phyloP scores from a whole-genome alignment of 1,284 basidiomycete genomes.

The Cryptococcus amylolentus region DNA sequence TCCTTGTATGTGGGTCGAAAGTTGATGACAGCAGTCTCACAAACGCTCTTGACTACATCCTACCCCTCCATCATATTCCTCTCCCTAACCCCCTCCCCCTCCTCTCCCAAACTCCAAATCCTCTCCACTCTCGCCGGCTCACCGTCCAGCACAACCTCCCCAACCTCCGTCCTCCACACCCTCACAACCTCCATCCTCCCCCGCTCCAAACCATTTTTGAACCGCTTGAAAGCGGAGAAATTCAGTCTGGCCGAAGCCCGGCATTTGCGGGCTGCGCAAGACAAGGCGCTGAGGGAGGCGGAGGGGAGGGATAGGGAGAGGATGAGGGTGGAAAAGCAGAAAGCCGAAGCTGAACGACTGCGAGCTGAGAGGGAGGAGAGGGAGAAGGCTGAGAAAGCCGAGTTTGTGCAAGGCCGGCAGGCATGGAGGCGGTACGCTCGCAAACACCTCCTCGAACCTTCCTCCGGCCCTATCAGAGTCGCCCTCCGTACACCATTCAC shows the following conservation, averaged over 20 bases:
- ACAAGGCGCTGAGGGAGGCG: conserved; percentile 68
- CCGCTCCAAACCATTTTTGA: conserved; percentile 70
- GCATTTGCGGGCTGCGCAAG: conserved; percentile 72
- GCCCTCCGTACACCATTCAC: conserved; percentile 38
- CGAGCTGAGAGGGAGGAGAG: conserved; percentile 21
- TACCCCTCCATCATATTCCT: conserved; percentile 90
- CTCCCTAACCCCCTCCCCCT: conserved; percentile 57
- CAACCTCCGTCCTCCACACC: conserved; percentile 62
- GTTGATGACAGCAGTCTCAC: conserved; percentile 57
- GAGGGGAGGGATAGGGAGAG: conserved; percentile 64
- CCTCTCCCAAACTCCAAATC: conserved; percentile 62
- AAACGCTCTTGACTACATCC: conserved; percentile 81
- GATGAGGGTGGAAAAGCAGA: conserved; percentile 22
- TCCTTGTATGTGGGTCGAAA: not conserved
- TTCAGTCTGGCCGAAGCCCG: conserved; percentile 62
- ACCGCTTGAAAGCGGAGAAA: conserved; percentile 56
- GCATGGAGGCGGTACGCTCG: conserved; percentile 45
- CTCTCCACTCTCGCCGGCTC: conserved; percentile 78
- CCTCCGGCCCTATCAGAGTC: conserved; percentile 27
- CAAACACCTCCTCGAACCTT: conserved; percentile 35
- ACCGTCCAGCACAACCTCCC: conserved; percentile 60
- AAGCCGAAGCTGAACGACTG: conserved; percentile 20
- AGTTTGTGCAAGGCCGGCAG: conserved; percentile 17
- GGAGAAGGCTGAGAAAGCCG: conserved; percentile 12
- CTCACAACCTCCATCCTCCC: conserved; percentile 70